Conservation (phyloP, 129 eudicot species). For the Artemisia argyi region DNA sequence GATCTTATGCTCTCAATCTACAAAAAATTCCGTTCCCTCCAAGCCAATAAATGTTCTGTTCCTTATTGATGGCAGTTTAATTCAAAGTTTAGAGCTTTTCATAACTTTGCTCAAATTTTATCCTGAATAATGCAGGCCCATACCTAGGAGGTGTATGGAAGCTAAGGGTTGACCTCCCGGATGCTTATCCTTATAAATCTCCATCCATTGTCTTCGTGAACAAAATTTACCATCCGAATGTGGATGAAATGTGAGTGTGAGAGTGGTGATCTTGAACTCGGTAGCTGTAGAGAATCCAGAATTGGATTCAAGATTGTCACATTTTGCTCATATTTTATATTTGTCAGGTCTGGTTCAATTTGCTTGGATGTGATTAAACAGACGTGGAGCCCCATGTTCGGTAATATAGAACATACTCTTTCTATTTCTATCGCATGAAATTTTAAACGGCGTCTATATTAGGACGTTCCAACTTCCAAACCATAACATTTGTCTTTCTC, state of each 20-base stretch:
- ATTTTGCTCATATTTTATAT: not conserved
- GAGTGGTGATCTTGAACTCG: not conserved
- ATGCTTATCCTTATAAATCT: slow-evolving; percentile 93
- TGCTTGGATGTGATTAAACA: slow-evolving; percentile 95
- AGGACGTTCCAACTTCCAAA: not conserved
- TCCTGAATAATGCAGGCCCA: slow-evolving; percentile 54
- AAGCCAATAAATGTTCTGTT: no score
- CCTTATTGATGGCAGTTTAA: not conserved
- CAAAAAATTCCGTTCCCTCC: no score
- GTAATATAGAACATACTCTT: slow-evolving; percentile 31
- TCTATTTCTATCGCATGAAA: not conserved
- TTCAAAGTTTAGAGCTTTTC: not conserved
- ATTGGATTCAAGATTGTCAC: slow-evolving; percentile 1
- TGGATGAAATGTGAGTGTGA: slow-evolving; percentile 86
- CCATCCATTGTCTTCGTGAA: slow-evolving; percentile 87
- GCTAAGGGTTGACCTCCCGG: slow-evolving; percentile 91
- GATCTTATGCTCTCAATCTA: no score
- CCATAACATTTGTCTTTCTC: not conserved
- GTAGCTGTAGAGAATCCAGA: not conserved
- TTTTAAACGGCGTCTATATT: not conserved
- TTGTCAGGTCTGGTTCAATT: slow-evolving; percentile 90
- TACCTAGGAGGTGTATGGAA: slow-evolving; percentile 95
- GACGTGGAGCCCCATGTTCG: slow-evolving; percentile 98
- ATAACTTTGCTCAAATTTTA: not conserved
- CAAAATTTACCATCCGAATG: slow-evolving; percentile 95